Conservation (phyloP, 208 protist species). For the Crithidia sp. region DNA sequence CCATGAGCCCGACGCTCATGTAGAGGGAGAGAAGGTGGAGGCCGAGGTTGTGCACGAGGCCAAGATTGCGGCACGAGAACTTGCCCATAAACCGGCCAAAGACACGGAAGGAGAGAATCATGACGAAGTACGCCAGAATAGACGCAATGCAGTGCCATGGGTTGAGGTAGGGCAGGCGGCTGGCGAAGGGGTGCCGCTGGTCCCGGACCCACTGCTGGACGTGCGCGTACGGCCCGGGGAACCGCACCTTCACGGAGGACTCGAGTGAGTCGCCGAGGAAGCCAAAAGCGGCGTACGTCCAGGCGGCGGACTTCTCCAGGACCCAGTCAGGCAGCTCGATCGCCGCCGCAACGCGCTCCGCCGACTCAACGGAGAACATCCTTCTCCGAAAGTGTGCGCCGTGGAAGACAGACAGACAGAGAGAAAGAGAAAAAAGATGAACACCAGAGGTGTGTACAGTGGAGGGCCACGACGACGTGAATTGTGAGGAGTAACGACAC, state of each 20-base stretch:
- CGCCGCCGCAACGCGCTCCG: constrained; percentile 38
- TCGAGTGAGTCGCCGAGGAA: constrained; percentile 39
- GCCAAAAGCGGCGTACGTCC: constrained; percentile 38
- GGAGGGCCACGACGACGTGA: neutral
- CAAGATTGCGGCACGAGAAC: constrained; percentile 45
- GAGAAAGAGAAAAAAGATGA: neutral
- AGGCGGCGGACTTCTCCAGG: constrained; percentile 28
- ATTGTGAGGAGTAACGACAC: neutral
- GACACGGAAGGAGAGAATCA: constrained; percentile 36
- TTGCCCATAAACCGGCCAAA: constrained; percentile 60
- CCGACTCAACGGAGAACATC: constrained; percentile 45
- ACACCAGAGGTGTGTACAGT: neutral
- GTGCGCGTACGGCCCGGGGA: constrained; percentile 27
- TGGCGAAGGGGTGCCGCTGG: constrained; percentile 56
- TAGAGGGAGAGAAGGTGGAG: constrained; percentile 70
- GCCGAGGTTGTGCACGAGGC: constrained; percentile 71
- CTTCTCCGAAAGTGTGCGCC: neutral
- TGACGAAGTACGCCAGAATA: constrained; percentile 48
- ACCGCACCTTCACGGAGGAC: constrained; percentile 23
- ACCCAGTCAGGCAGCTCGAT: constrained; percentile 71
- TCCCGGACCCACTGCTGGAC: constrained; percentile 26
- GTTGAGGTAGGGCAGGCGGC: constrained; percentile 57
- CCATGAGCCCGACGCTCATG: constrained; percentile 69
- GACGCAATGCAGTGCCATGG: constrained; percentile 53
- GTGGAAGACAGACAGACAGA: neutral